Percentiles rank a stretch among this genome's conserved stretches.
phyloP scores from a whole-genome alignment of 192 early-diverging fungal genomes.

The Umbelopsis sp. region DNA sequence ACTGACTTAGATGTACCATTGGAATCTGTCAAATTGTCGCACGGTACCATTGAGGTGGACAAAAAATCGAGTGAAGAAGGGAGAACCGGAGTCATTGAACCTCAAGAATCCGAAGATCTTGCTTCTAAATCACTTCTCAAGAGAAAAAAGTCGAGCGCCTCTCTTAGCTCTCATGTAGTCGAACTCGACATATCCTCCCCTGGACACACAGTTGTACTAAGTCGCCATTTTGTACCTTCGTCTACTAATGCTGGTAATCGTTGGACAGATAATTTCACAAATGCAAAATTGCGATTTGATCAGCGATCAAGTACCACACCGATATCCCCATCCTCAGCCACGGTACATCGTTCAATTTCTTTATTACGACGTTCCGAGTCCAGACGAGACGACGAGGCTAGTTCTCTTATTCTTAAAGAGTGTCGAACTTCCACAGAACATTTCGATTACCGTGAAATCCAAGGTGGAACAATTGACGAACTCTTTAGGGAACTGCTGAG shows the following conservation, averaged over 20 bases:
- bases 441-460: conserved; percentile 16
- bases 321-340: too few species aligned
- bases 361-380: not conserved
- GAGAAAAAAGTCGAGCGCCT: not conserved
- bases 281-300: not conserved
- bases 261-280: not conserved
- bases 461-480: conserved; percentile 46
- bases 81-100: not conserved
- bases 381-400: not conserved
- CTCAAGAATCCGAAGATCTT: not conserved
- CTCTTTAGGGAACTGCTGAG: conserved; percentile 69
- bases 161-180: not conserved
- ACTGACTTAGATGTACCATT: not conserved
- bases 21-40: not conserved
- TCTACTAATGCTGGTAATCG: not conserved
- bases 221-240: not conserved
- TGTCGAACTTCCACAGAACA: not conserved
- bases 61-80: not conserved
- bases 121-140: not conserved
- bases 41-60: not conserved
- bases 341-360: too few species aligned
- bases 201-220: not conserved
- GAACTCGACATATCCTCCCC: not conserved
- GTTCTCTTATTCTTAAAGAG: not conserved
- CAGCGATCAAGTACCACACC: not conserved